Percentiles rank a stretch among this genome's conserved stretches.
These are phyloP conservation scores for Lactuca saligna DNA, from an alignment of 129 eudicot genomes.

Conservation along the genomic window DNA sequence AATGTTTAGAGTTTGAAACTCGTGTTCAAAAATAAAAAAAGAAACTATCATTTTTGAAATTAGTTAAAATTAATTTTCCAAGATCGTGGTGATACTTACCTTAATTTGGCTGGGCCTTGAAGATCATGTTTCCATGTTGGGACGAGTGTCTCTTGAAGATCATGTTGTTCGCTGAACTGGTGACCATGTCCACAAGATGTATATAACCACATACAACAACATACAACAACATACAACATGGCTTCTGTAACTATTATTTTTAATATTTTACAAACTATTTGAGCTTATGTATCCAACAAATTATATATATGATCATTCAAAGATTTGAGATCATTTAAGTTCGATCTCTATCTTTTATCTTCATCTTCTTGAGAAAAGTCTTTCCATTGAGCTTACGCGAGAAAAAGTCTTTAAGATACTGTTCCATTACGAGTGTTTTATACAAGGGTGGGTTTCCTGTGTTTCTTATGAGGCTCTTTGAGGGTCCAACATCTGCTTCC, in stretches of 20 bases:
- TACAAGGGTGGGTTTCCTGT: slow-evolving; percentile 31
- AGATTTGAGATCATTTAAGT: background rate
- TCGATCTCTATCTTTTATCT: slow-evolving; percentile 11
- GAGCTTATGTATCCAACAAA: background rate
- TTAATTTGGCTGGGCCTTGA: too few species aligned
- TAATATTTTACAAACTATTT: too few species aligned
- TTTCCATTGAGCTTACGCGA: slow-evolving; percentile 41
- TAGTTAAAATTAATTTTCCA: too few species aligned
- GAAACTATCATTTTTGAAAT: too few species aligned
- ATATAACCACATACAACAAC: too few species aligned
- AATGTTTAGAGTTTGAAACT: too few species aligned
- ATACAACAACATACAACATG: too few species aligned
- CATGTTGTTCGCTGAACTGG: too few species aligned
- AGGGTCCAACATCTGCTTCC: slow-evolving; percentile 42
- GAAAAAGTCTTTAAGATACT: slow-evolving; percentile 43
- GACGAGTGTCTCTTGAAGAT: background rate
- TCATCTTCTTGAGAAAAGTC: slow-evolving; percentile 44
- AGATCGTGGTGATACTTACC: too few species aligned
- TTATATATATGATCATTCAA: background rate
- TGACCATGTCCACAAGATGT: too few species aligned
- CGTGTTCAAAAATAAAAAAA: too few species aligned
- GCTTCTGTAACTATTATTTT: too few species aligned
- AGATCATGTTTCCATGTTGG: background rate
- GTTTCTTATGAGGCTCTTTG: slow-evolving; percentile 31
- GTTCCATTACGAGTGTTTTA: slow-evolving; percentile 31